Evolutionary conservation across 345 rosid genomes (phyloP).

Genomic region (Lenwebbia sp.): DNA sequence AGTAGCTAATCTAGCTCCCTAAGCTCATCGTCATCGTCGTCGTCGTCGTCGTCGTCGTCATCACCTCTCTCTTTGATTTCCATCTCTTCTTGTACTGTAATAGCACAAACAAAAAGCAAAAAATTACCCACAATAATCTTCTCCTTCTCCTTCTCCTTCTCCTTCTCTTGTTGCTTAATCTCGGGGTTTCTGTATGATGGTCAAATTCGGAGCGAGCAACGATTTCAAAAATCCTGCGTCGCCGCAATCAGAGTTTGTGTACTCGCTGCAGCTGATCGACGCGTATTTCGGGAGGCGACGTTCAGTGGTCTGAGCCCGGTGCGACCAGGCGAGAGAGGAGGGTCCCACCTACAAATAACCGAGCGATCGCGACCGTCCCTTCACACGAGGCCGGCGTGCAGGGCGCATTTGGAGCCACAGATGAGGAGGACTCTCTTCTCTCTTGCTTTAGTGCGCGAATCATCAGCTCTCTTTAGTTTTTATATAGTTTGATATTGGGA

Average conservation of each 20-base stretch:
- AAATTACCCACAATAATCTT: neutral
- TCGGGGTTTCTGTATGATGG: no score
- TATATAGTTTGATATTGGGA: no score
- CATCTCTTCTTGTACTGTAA: neutral
- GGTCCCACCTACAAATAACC: neutral
- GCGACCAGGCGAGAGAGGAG: neutral
- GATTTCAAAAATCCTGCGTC: neutral
- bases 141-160: neutral
- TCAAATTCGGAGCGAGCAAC: neutral
- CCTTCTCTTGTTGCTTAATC: neutral
- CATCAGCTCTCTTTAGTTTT: no score
- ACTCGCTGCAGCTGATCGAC: neutral
- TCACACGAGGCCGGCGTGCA: fast-evolving
- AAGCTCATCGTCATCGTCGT: neutral
- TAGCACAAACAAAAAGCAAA: neutral
- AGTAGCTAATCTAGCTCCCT: neutral
- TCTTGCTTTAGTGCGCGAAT: no score
- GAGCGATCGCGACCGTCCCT: neutral
- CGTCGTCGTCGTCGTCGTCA: neutral
- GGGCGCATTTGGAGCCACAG: neutral
- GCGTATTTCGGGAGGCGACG: neutral
- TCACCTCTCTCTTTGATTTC: neutral
- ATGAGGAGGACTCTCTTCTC: neutral
- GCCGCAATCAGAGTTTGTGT: neutral
- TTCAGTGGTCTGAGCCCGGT: neutral